A percentile compares a stretch with the other conserved stretches of the same genome.
Conservation (phyloP, 192 early-diverging fungal species). For the Coemansia sp. region DNA sequence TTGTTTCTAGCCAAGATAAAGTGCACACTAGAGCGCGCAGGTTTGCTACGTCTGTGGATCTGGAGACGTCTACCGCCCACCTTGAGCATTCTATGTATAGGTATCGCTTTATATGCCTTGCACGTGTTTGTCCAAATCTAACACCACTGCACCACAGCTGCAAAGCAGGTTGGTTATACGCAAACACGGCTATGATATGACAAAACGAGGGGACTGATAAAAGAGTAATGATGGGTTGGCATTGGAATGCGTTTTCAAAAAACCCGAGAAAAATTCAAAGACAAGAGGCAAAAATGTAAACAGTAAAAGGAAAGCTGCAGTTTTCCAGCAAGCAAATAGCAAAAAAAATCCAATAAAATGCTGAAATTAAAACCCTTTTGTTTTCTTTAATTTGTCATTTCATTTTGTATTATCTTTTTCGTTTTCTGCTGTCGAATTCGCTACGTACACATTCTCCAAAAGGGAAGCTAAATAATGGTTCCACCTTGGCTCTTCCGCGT, state of each 20-base stretch:
- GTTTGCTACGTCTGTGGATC: background rate
- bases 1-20: background rate
- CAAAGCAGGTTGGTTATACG: background rate
- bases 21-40: background rate
- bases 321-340: no score
- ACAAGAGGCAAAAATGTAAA: no score
- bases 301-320: no score
- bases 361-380: background rate
- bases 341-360: no score
- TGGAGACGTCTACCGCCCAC: background rate
- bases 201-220: no score
- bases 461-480: background rate
- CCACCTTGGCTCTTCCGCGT: constrained; percentile 9
- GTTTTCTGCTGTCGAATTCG: background rate
- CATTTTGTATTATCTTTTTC: background rate
- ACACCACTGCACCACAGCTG: background rate
- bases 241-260: no score
- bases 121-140: background rate
- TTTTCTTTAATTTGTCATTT: background rate
- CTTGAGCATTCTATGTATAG: background rate
- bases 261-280: no score
- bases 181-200: no score
- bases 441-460: background rate
- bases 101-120: background rate
- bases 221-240: no score